phyloP scores from a whole-genome alignment of 805 yeast genomes.

The Maudiozyma serrabonitensis region DNA sequence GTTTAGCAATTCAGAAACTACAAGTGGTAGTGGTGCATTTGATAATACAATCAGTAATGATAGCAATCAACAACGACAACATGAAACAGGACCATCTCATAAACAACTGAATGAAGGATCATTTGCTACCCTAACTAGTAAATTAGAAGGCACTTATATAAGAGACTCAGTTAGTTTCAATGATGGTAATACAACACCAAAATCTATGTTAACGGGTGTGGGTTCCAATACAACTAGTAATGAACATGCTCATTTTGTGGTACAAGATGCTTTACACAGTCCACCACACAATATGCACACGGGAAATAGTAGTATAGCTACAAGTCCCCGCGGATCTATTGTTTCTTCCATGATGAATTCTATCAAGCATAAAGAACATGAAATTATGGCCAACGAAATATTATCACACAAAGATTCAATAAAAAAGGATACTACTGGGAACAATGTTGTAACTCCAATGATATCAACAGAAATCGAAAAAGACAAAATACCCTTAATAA shows the following conservation, averaged over 20 bases:
- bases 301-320: neutral
- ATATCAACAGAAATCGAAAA: neutral
- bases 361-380: conserved; percentile 3
- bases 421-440: neutral
- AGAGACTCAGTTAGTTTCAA: neutral
- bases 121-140: neutral
- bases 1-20: conserved; percentile 14
- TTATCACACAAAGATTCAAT: neutral
- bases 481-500: neutral
- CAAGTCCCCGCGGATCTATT: conserved; percentile 16
- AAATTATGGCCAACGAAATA: neutral
- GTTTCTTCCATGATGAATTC: neutral
- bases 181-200: neutral
- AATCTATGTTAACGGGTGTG: neutral
- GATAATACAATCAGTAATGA: neutral
- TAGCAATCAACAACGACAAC: neutral
- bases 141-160: neutral
- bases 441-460: neutral
- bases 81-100: neutral
- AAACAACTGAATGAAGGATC: neutral
- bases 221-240: conserved; percentile 16
- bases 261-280: conserved; percentile 54
- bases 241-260: conserved; percentile 72
- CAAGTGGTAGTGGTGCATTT: no score
- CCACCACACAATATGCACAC: conserved; percentile 9